Conservation (phyloP, 2,329 filamentous ascomycete species). For the Talaromyces sp. region DNA sequence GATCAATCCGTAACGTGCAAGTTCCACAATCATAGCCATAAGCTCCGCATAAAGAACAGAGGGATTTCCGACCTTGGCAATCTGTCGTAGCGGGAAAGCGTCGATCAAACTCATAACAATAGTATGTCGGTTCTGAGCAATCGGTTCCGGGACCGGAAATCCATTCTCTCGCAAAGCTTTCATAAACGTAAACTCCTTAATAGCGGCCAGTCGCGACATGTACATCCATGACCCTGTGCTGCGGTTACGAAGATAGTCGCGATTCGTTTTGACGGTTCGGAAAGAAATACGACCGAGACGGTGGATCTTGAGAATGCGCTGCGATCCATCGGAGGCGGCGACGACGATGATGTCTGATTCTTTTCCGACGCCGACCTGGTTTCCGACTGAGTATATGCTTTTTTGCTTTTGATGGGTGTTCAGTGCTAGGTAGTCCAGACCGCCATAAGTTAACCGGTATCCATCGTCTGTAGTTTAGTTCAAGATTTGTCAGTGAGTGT, state of each 20-base stretch:
- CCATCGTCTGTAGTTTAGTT: slow-evolving; percentile 64
- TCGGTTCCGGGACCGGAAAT: slow-evolving; percentile 83
- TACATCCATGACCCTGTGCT: slow-evolving; percentile 94
- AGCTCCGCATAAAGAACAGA: slow-evolving; percentile 86
- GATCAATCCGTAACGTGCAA: slow-evolving; percentile 84
- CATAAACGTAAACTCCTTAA: slow-evolving; percentile 96
- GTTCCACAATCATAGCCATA: slow-evolving; percentile 76
- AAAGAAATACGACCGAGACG: slow-evolving; percentile 94
- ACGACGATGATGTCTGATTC: slow-evolving; percentile 97
- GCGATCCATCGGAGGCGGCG: slow-evolving; percentile 70
- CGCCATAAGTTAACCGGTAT: slow-evolving; percentile 93
- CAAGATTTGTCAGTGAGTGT: background rate
- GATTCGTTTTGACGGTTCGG: slow-evolving; percentile 90
- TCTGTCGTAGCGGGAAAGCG: slow-evolving; percentile 85
- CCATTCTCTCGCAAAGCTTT: slow-evolving; percentile 75
- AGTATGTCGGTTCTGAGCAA: slow-evolving; percentile 88
- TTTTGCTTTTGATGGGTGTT: slow-evolving; percentile 80
- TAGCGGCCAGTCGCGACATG: slow-evolving; percentile 83
- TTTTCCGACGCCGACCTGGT: slow-evolving; percentile 92
- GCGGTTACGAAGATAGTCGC: slow-evolving; percentile 86
- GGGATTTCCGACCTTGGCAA: slow-evolving; percentile 77
- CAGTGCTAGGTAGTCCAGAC: slow-evolving; percentile 93
- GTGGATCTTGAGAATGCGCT: slow-evolving; percentile 91
- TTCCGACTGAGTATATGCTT: slow-evolving; percentile 85
- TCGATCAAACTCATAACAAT: slow-evolving; percentile 95